phyloP scores from a whole-genome alignment of 257 asterid genomes.

The Fraxinus anomala region DNA sequence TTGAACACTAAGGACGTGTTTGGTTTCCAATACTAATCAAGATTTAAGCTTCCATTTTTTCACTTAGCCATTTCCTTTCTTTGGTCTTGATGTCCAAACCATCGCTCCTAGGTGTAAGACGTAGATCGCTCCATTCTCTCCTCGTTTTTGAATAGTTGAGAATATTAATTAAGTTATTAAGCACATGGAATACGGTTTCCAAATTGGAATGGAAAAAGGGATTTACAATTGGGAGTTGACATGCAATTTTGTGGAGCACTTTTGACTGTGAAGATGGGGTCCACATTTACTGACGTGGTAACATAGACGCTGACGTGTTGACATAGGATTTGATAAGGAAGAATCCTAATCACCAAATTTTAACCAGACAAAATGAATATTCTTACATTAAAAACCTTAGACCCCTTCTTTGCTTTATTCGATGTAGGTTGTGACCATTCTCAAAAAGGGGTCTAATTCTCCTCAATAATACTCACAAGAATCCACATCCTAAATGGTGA shows the following conservation, averaged over 20 bases:
- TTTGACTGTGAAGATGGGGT: background rate
- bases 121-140: too few species aligned
- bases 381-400: slow-evolving; percentile 39
- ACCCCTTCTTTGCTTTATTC: slow-evolving; percentile 43
- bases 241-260: background rate
- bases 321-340: slow-evolving; percentile 52
- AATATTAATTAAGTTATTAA: background rate
- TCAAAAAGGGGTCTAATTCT: slow-evolving; percentile 32
- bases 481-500: slow-evolving; percentile 44
- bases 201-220: background rate
- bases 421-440: slow-evolving; percentile 40
- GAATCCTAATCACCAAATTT: slow-evolving; percentile 37
- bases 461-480: slow-evolving; percentile 54
- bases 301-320: slow-evolving; percentile 28
- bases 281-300: slow-evolving; percentile 25
- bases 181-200: background rate
- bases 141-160: too few species aligned
- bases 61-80: too few species aligned
- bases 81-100: too few species aligned
- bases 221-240: background rate
- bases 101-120: too few species aligned
- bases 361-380: slow-evolving; percentile 51
- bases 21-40: background rate
- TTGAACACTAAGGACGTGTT: background rate
- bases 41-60: too few species aligned